Evolutionary conservation across 2,329 filamentous ascomycete species (phyloP).

Genomic region (Colletotrichum destructivum): DNA sequence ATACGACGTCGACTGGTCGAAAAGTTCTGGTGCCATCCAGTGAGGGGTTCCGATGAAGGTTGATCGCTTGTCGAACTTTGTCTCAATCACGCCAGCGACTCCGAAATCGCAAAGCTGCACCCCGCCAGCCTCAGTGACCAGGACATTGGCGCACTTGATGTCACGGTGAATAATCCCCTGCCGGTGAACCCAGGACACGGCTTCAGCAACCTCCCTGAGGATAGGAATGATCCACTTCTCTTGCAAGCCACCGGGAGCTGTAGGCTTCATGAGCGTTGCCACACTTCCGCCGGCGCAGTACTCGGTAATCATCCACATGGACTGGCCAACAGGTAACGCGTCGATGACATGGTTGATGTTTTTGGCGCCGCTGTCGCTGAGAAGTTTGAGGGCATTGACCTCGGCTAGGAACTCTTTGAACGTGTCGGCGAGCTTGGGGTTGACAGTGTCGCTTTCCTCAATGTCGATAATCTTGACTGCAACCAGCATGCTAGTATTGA

Average conservation of each 20-base stretch:
- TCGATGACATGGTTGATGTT: constrained; percentile 89
- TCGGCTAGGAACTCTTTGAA: constrained; percentile 80
- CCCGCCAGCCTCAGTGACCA: constrained; percentile 82
- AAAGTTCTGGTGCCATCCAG: constrained; percentile 89
- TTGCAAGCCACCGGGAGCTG: constrained; percentile 74
- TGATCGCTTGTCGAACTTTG: constrained; percentile 81
- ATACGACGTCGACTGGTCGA: constrained; percentile 75
- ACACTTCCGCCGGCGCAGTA: constrained; percentile 90
- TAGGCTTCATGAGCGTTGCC: constrained; percentile 80
- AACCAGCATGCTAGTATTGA: constrained; percentile 69
- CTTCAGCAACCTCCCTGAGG: constrained; percentile 76
- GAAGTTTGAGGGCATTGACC: constrained; percentile 77
- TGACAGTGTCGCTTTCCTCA: constrained; percentile 79
- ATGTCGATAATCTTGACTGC: constrained; percentile 90
- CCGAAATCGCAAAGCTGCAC: constrained; percentile 91
- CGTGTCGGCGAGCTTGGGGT: constrained; percentile 76
- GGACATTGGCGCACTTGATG: constrained; percentile 84
- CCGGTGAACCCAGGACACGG: constrained; percentile 77
- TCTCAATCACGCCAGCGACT: constrained; percentile 84
- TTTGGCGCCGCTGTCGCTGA: constrained; percentile 80
- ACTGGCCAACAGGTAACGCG: constrained; percentile 81
- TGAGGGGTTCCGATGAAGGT: constrained; percentile 88
- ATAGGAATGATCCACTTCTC: constrained; percentile 81
- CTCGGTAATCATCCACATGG: constrained; percentile 91
- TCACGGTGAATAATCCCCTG: constrained; percentile 80